Percentiles rank a stretch among this genome's conserved stretches.
Evolutionary conservation across 1,284 basidiomycete species (phyloP).

Genomic region (Ustilago curta): DNA sequence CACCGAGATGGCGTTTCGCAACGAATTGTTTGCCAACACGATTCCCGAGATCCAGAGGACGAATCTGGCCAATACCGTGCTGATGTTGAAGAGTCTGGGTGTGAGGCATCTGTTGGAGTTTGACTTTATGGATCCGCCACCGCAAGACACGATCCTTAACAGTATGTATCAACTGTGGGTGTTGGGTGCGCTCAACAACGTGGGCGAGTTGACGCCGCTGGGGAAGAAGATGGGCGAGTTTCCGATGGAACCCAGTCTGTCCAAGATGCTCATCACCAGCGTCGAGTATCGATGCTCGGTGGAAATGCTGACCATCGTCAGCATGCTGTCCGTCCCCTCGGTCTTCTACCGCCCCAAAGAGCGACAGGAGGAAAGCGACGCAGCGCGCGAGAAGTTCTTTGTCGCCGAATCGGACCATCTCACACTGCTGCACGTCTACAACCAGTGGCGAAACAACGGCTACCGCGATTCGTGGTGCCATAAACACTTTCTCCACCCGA

Average conservation of each 20-base stretch:
- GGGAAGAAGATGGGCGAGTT: slow-evolving; percentile 99
- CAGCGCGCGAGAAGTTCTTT: slow-evolving; percentile 96
- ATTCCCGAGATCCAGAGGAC: slow-evolving; percentile 99
- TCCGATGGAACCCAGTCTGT: slow-evolving; percentile 82
- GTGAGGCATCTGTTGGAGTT: slow-evolving; percentile 96
- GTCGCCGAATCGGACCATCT: slow-evolving; percentile 98
- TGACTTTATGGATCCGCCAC: slow-evolving; percentile 98
- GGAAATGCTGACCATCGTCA: slow-evolving; percentile 98
- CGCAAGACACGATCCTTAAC: slow-evolving; percentile 75
- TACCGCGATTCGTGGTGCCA: slow-evolving; percentile 90
- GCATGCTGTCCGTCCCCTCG: slow-evolving; percentile 93
- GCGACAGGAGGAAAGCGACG: slow-evolving; percentile 93
- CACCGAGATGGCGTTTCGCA: slow-evolving; percentile 94
- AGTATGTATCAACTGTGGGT: slow-evolving; percentile 99
- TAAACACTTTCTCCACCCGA: slow-evolving; percentile 95
- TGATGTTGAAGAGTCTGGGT: slow-evolving; percentile 92
- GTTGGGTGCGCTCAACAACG: slow-evolving; percentile 93
- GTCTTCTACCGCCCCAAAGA: slow-evolving; percentile 97
- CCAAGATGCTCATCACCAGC: slow-evolving; percentile 96
- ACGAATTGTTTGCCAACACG: slow-evolving; percentile 95
- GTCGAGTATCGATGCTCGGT: slow-evolving; percentile 91
- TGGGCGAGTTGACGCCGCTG: slow-evolving; percentile 91
- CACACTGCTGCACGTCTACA: slow-evolving; percentile 94
- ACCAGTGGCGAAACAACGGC: slow-evolving; percentile 96
- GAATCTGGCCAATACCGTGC: slow-evolving; percentile 94